Evolutionary conservation across 2,329 filamentous ascomycete genomes (phyloP), one percentile per base, ranked within the genome.

Genomic region (Penicillium digitatum): DNA sequence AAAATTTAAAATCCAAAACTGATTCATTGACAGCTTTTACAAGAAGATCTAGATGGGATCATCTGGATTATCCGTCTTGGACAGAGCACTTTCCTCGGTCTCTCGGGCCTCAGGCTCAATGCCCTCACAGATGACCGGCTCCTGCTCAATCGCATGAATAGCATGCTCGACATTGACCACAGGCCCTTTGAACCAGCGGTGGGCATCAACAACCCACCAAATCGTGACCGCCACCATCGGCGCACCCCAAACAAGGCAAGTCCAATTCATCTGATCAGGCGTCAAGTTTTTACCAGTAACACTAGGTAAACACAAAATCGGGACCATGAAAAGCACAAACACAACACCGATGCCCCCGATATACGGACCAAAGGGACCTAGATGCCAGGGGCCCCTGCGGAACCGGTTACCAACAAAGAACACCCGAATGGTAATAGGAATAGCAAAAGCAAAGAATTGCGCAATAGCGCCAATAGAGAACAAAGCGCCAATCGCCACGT

Each of bases 381-480:
- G 72, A 68, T 88, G 80, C 86, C 86, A 89, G 0, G 87, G 87
- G 0, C 86, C 87, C 3, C 79, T 79, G 14, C 85, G 80, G 70
- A 89, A 89, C 3, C 81, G 76, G 60, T 83, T 76, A 2, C 84
- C 82, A 2, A 87, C 85, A 44, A 76, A 74, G 61, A 76, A 76
- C 5, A 77, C 73, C 4, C 74, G 70, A 51, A 77, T 75, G 34
- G 66, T 68, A 62, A 78, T 77, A 46, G 74, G 72, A 48, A 78
- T 74, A 16, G 72, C 67, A 57, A 78, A 74, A 31, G 74, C 74
- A 42, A 87, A 79, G 62, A 87, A 88, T 12, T 86, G 82, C 0
- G 82, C 85, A 58, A 87, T 86, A 35, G 85, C 87, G 9, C 85
- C 87, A 55, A 89, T 87, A 42, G 80, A 84, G 74, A 89, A 89